These are phyloP conservation scores for Penicillium verhagenii DNA, from an alignment of 495 filamentous ascomycete species.

Conservation along the genomic window DNA sequence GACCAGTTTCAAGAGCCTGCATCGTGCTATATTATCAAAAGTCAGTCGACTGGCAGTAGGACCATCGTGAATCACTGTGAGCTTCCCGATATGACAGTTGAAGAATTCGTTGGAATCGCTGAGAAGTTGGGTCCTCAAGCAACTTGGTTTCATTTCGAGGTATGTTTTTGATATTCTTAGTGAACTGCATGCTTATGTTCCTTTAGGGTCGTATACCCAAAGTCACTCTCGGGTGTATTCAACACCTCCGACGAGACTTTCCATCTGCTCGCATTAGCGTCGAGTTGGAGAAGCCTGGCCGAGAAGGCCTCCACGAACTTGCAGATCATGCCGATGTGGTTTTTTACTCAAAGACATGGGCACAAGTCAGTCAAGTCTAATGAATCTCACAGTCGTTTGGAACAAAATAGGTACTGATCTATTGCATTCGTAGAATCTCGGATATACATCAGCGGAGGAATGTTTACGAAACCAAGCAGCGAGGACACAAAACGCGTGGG, in stretches of 20 bases:
- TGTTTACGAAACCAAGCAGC: slow-evolving; percentile 48
- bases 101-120: slow-evolving; percentile 50
- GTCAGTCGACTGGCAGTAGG: slow-evolving; percentile 54
- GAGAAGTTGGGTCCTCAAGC: slow-evolving; percentile 24
- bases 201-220: slow-evolving; percentile 64
- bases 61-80: slow-evolving; percentile 71
- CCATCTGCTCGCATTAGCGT: slow-evolving; percentile 58
- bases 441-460: slow-evolving; percentile 48
- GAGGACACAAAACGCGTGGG: slow-evolving; percentile 43
- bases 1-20: slow-evolving; percentile 55
- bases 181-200: neutral
- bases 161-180: slow-evolving; percentile 24
- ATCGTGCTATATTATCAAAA: slow-evolving; percentile 71
- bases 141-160: slow-evolving; percentile 78
- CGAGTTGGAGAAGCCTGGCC: slow-evolving; percentile 67
- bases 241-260: slow-evolving; percentile 48
- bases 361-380: slow-evolving; percentile 51
- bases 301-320: slow-evolving; percentile 58
- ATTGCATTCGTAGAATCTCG: slow-evolving; percentile 37
- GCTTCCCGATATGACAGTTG: slow-evolving; percentile 60
- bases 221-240: slow-evolving; percentile 61
- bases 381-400: neutral
- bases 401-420: slow-evolving; percentile 5
- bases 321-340: slow-evolving; percentile 64
- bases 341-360: slow-evolving; percentile 71